Conservation (phyloP, 257 asterid species). For the Solanum paucissectum region DNA sequence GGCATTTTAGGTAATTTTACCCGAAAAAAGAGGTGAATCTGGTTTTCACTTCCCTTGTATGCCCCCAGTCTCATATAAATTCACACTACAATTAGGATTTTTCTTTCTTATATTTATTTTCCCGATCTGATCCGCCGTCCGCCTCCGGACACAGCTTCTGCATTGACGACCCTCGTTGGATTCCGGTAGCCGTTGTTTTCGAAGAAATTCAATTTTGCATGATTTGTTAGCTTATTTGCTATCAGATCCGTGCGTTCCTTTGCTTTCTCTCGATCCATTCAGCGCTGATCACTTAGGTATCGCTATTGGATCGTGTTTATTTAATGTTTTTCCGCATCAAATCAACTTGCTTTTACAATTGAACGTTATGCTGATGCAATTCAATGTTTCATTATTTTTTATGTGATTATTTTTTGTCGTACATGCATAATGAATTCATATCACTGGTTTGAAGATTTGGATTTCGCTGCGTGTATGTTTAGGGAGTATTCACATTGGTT, state of each 20-base stretch:
- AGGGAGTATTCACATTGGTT: not conserved
- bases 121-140: not conserved
- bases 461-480: not conserved
- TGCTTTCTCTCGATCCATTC: not conserved
- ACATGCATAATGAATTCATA: not conserved
- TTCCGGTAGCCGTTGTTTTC: not conserved
- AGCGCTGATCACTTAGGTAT: not conserved
- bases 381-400: not conserved
- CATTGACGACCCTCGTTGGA: not conserved
- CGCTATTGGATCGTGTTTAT: not conserved
- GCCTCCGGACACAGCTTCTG: not conserved
- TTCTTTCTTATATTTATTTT: not conserved
- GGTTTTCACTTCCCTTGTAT: not conserved
- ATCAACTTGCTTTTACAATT: not conserved
- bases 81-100: not conserved
- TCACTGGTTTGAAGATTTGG: not conserved
- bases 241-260: not conserved
- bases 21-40: not conserved
- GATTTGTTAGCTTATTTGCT: not conserved
- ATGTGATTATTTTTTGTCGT: not conserved
- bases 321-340: not conserved
- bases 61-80: not conserved
- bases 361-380: not conserved
- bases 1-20: not conserved
- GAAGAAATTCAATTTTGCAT: not conserved